Percentiles rank a stretch among this genome's conserved stretches.
phyloP scores from a whole-genome alignment of 768 basidiomycete genomes.

The Amanita subjunquillea region DNA sequence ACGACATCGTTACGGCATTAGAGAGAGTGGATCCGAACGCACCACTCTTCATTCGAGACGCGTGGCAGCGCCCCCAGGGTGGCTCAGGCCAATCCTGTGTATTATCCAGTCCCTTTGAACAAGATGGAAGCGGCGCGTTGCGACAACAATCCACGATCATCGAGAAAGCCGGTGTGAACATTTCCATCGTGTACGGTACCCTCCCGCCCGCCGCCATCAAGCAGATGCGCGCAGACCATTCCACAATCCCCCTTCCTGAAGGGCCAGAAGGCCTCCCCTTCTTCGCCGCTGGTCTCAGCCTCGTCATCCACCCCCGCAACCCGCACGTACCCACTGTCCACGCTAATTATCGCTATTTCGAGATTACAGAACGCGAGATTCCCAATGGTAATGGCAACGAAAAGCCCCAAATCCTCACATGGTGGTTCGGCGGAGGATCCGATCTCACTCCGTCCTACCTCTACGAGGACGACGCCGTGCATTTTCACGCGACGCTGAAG shows the following conservation, averaged over 20 bases:
- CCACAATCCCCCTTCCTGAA: conserved; percentile 58
- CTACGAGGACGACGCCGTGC: conserved; percentile 73
- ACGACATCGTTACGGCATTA: conserved; percentile 65
- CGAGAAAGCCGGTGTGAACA: conserved; percentile 95
- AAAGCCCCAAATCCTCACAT: conserved; percentile 55
- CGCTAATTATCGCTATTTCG: conserved; percentile 96
- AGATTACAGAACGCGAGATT: conserved; percentile 50
- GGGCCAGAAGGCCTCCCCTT: conserved; percentile 63
- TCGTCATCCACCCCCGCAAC: conserved; percentile 92
- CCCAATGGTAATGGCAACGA: conserved; percentile 13
- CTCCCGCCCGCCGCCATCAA: conserved; percentile 83
- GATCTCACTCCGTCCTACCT: conserved; percentile 94
- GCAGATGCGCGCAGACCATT: conserved; percentile 93
- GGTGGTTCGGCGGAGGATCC: conserved; percentile 97
- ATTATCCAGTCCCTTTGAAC: conserved; percentile 43
- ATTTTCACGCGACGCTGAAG: conserved; percentile 80
- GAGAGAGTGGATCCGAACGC: conserved; percentile 45
- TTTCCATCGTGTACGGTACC: conserved; percentile 81
- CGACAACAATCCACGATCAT: conserved; percentile 38
- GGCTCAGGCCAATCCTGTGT: conserved; percentile 77
- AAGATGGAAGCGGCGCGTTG: conserved; percentile 12
- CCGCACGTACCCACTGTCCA: conserved; percentile 92
- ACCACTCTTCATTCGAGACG: conserved; percentile 69
- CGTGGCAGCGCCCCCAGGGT: conserved; percentile 69
- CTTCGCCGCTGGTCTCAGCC: conserved; percentile 87